phyloP scores from a whole-genome alignment of 2,329 filamentous ascomycete genomes.

The Stagonosporopsis vannaccii region DNA sequence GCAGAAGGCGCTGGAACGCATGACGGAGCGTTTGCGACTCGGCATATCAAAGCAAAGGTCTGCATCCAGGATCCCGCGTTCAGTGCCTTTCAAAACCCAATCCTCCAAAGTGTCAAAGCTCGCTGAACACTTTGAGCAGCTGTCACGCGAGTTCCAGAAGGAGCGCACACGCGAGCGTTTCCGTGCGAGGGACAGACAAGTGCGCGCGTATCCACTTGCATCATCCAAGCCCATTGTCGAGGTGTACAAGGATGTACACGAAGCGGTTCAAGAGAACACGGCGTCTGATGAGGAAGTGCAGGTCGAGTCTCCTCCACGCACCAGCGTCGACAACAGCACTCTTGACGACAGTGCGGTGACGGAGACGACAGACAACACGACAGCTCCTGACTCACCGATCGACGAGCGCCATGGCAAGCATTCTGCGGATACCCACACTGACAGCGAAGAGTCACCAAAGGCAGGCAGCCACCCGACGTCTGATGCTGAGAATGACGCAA shows the following conservation, averaged over 20 bases:
- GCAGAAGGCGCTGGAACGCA: slow-evolving; percentile 66
- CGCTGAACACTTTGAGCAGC: slow-evolving; percentile 93
- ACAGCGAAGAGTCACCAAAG: slow-evolving; percentile 35
- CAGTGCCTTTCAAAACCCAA: slow-evolving; percentile 74
- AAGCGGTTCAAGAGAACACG: slow-evolving; percentile 84
- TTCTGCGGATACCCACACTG: slow-evolving; percentile 20
- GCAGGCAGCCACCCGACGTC: slow-evolving; percentile 54
- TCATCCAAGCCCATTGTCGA: slow-evolving; percentile 96
- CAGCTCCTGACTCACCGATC: slow-evolving; percentile 44
- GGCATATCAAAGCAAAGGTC: slow-evolving; percentile 67
- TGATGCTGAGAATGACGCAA: slow-evolving; percentile 61
- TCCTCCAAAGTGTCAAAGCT: slow-evolving; percentile 87
- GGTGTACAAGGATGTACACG: slow-evolving; percentile 91
- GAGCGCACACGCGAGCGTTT: slow-evolving; percentile 87
- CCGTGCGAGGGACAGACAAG: slow-evolving; percentile 76
- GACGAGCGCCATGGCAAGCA: slow-evolving; percentile 39
- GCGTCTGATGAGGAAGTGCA: slow-evolving; percentile 68
- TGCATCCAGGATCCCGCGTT: slow-evolving; percentile 81
- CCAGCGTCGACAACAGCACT: slow-evolving; percentile 48
- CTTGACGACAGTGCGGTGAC: slow-evolving; percentile 46
- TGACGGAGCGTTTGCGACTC: slow-evolving; percentile 75
- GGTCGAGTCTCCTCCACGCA: slow-evolving; percentile 40
- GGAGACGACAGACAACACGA: slow-evolving; percentile 43
- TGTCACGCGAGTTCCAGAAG: slow-evolving; percentile 95
- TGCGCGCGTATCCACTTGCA: slow-evolving; percentile 84